These are phyloP conservation scores for Fonsecaea multimorphosa DNA, from an alignment of 2,329 filamentous ascomycete species.

Conservation along the genomic window DNA sequence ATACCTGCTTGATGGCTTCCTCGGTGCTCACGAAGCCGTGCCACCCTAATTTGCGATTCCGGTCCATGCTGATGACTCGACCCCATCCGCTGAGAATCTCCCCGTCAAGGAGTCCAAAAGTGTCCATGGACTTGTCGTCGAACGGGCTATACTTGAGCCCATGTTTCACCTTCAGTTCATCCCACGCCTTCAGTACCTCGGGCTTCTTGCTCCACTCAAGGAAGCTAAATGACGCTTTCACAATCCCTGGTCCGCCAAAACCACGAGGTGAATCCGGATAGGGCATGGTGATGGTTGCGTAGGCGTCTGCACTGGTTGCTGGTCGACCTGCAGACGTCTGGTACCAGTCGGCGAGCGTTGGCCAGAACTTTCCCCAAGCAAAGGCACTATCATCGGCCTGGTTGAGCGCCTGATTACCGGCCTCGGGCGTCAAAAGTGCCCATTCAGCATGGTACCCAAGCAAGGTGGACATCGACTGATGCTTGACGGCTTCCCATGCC, in stretches of 20 bases:
- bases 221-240: conserved; percentile 51
- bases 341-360: conserved; percentile 54
- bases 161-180: conserved; percentile 51
- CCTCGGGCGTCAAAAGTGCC: conserved; percentile 51
- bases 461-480: conserved; percentile 49
- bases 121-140: conserved; percentile 16
- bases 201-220: conserved; percentile 54
- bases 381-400: conserved; percentile 53
- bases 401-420: conserved; percentile 57
- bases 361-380: conserved; percentile 57
- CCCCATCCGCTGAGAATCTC: conserved; percentile 28
- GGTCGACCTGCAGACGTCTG: conserved; percentile 46
- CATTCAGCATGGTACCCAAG: conserved; percentile 60
- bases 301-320: conserved; percentile 34
- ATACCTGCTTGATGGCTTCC: conserved; percentile 36
- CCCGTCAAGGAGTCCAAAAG: conserved; percentile 24
- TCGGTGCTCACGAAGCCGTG: conserved; percentile 38
- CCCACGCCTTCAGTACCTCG: conserved; percentile 55
- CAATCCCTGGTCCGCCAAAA: conserved; percentile 48
- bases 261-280: conserved; percentile 19
- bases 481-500: conserved; percentile 51
- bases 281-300: conserved; percentile 37
- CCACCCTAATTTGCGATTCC: conserved; percentile 28
- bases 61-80: conserved; percentile 38
- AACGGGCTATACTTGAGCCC: conserved; percentile 42